These are phyloP conservation scores for Diplodia intermedia DNA, from an alignment of 2,329 filamentous ascomycete species.

Conservation along the genomic window DNA sequence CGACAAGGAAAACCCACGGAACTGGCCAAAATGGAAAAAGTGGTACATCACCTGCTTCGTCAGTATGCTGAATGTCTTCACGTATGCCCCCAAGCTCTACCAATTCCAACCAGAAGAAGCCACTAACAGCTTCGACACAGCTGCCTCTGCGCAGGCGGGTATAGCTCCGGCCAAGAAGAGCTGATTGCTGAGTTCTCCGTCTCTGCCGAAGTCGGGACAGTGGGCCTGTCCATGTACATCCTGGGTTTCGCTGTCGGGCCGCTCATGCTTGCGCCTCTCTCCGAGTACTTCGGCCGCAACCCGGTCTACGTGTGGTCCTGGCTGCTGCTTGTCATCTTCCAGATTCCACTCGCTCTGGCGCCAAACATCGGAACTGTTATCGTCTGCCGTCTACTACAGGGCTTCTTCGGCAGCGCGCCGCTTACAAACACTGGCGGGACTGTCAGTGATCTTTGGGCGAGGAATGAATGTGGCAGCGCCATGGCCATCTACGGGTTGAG, in stretches of 20 bases:
- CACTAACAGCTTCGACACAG: background rate
- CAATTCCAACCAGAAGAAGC: background rate
- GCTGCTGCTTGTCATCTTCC: slow-evolving; percentile 38
- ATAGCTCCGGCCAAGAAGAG: slow-evolving; percentile 26
- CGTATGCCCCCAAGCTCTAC: slow-evolving; percentile 5
- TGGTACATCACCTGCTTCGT: slow-evolving; percentile 54
- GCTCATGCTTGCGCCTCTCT: slow-evolving; percentile 41
- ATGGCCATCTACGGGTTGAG: slow-evolving; percentile 41
- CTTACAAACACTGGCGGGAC: slow-evolving; percentile 30
- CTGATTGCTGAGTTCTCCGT: slow-evolving; percentile 16
- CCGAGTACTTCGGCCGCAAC: slow-evolving; percentile 41
- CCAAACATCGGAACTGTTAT: slow-evolving; percentile 39
- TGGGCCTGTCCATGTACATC: slow-evolving; percentile 43
- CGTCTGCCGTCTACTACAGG: slow-evolving; percentile 29
- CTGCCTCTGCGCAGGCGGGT: slow-evolving; percentile 30
- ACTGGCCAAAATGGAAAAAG: slow-evolving; percentile 49
- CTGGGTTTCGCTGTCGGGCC: slow-evolving; percentile 43
- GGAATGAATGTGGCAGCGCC: slow-evolving; percentile 38
- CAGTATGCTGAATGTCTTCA: slow-evolving; percentile 44
- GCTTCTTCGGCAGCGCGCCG: slow-evolving; percentile 31
- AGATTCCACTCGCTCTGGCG: slow-evolving; percentile 41
- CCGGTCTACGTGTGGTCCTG: slow-evolving; percentile 39
- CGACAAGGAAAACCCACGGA: slow-evolving; percentile 49
- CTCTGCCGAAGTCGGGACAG: slow-evolving; percentile 23
- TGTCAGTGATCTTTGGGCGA: slow-evolving; percentile 41